phyloP scores from a whole-genome alignment of 345 rosid genomes.

The Anacardium occidentale region DNA sequence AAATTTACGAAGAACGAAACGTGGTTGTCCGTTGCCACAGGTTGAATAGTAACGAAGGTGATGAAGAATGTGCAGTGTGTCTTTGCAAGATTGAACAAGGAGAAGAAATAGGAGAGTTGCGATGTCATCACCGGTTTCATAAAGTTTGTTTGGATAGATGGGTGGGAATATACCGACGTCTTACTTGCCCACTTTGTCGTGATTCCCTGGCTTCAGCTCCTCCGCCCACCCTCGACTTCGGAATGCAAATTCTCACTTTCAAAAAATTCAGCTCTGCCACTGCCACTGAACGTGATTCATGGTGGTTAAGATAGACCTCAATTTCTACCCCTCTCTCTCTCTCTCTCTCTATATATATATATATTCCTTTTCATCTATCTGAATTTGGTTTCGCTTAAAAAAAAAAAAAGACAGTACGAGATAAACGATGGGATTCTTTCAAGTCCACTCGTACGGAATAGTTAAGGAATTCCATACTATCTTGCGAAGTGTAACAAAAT shows the following conservation, averaged over 20 bases:
- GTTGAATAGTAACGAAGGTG: neutral
- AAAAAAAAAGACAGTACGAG: no score
- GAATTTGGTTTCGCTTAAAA: no score
- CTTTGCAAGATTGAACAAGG: conserved; percentile 26
- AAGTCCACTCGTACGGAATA: no score
- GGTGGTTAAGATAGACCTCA: conserved; percentile 32
- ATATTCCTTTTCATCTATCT: no score
- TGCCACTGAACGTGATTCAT: conserved; percentile 7
- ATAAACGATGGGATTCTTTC: no score
- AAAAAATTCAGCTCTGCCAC: neutral
- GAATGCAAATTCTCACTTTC: conserved; percentile 12
- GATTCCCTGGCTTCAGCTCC: conserved; percentile 12
- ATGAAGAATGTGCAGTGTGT: conserved; percentile 30
- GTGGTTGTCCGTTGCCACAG: neutral
- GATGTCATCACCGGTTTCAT: conserved; percentile 45
- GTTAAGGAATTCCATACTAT: no score
- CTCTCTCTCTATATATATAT: no score
- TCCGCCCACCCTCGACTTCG: neutral
- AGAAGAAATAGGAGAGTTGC: conserved; percentile 30
- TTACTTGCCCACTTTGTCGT: conserved; percentile 46
- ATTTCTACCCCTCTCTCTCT: no score
- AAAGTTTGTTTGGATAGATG: conserved; percentile 38
- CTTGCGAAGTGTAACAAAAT: no score
- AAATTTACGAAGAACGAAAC: neutral
- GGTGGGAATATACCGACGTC: conserved; percentile 13